Evolutionary conservation across 176 grass and related monocot genomes (phyloP), one percentile per base, ranked within the genome.

Genomic region (Stipa capillata): DNA sequence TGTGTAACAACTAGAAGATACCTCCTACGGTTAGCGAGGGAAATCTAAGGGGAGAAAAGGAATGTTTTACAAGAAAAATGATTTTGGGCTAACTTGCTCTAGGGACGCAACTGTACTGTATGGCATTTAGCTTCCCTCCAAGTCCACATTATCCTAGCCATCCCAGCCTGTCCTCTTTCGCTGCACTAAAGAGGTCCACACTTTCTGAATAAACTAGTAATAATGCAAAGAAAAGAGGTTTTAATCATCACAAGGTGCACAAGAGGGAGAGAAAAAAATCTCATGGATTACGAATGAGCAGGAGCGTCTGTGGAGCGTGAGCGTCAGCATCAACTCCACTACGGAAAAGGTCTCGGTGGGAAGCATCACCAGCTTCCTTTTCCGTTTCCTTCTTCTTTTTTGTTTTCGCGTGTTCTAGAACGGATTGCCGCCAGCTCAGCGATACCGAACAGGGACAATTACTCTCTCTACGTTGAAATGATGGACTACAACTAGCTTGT

Each of bases 291-390:
- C 66, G 80, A 83, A 64, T 39, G 74, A 4, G 65, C 74, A 29
- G 78, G 78, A 81, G 82, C 76, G 82, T 84, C 6, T 25, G 70
- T 56, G 87, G 78, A 89, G 82, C 87, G 77, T 85, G 71, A 64
- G 41, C 63, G 87, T 82, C 87, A 64, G 72, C 87, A 65, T 85
- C 87, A 70, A 32, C 87, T 85, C 82, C 87, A 85, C 87, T 81
- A 77, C n/a, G 72, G 18, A 43, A 45, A 85, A 71, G 40, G 36
- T 3, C 73, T 2, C 25, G 54, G 44, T 60, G 75, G 57, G 16
- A 21, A 54, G 28, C 77, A 51, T 81, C 82, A 64, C 69, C 82
- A 36, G 35, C 45, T 80, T 11, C 36, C 74, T 63, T 75, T 74
- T n/a, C 69, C 18, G 69, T 51, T 61, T 11, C 9, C 7, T 58